These are phyloP conservation scores for Arxiozyma telluris DNA, from an alignment of 1,139 yeast genomes.

Conservation along the genomic window DNA sequence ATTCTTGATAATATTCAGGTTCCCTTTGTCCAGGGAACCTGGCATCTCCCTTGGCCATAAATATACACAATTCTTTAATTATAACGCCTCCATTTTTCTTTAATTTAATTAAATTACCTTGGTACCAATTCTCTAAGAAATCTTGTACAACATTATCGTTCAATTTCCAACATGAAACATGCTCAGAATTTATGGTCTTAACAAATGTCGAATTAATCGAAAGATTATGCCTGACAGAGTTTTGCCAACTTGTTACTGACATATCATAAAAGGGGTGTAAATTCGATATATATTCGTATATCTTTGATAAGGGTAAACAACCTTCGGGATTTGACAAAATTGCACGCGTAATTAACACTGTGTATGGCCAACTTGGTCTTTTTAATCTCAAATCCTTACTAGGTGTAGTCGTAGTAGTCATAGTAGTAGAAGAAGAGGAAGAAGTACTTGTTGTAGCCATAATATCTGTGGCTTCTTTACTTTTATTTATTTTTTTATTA, in stretches of 20 bases:
- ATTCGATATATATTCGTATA: slow-evolving; percentile 67
- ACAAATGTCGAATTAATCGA: slow-evolving; percentile 81
- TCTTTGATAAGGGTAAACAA: slow-evolving; percentile 77
- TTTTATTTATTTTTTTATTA: neutral
- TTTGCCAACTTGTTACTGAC: slow-evolving; percentile 88
- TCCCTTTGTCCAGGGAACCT: slow-evolving; percentile 39
- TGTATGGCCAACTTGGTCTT: slow-evolving; percentile 92
- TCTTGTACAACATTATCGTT: slow-evolving; percentile 75
- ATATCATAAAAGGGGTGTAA: slow-evolving; percentile 53
- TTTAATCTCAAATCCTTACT: neutral
- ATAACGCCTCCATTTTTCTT: slow-evolving; percentile 71
- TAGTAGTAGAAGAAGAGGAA: neutral
- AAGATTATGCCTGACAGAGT: slow-evolving; percentile 72
- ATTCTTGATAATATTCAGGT: neutral
- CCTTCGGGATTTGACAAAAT: slow-evolving; percentile 81
- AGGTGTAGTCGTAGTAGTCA: neutral
- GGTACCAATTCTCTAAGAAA: slow-evolving; percentile 65
- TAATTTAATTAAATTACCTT: slow-evolving; percentile 56
- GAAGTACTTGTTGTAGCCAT: neutral
- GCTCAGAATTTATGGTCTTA: slow-evolving; percentile 32
- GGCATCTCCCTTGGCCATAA: slow-evolving; percentile 54
- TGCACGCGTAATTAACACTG: slow-evolving; percentile 96
- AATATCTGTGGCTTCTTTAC: neutral
- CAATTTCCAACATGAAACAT: slow-evolving; percentile 59
- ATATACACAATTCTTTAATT: slow-evolving; percentile 67